phyloP scores from a whole-genome alignment of 2,329 filamentous ascomycete species.

The Beauveria asiatica region DNA sequence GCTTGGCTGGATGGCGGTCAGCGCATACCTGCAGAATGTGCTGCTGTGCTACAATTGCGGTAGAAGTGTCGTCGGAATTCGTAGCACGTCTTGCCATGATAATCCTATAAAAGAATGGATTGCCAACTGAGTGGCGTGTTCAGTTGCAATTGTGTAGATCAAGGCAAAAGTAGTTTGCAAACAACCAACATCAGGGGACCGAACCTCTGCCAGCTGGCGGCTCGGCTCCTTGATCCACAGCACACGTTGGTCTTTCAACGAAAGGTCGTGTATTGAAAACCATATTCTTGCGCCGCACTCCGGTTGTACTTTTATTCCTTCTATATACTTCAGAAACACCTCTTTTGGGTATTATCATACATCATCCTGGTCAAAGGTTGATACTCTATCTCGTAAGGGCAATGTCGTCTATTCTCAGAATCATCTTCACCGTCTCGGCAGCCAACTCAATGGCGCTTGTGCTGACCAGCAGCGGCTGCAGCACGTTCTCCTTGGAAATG shows the following conservation, averaged over 20 bases:
- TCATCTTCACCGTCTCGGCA: slow-evolving; percentile 97
- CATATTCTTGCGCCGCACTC: slow-evolving; percentile 11
- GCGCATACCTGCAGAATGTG: slow-evolving; percentile 19
- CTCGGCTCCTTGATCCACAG: neutral
- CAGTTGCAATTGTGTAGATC: too few species aligned
- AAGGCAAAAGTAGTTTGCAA: neutral
- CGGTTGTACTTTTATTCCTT: slow-evolving; percentile 4
- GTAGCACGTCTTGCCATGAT: neutral
- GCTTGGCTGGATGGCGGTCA: neutral
- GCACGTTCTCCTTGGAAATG: slow-evolving; percentile 91
- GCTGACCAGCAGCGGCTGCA: slow-evolving; percentile 92
- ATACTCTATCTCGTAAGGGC: slow-evolving; percentile 48
- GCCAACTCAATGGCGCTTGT: slow-evolving; percentile 96
- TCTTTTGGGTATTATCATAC: slow-evolving; percentile 28
- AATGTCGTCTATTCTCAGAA: slow-evolving; percentile 60
- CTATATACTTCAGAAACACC: slow-evolving; percentile 10
- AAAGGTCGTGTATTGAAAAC: neutral
- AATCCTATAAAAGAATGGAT: neutral
- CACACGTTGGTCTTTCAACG: neutral
- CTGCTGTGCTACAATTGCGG: slow-evolving; percentile 20
- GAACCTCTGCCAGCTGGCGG: slow-evolving; percentile 7
- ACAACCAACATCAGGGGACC: neutral
- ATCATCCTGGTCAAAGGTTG: slow-evolving; percentile 23
- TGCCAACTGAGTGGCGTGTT: neutral
- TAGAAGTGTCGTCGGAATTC: neutral